A percentile compares a stretch with the other conserved stretches of the same genome.
These are phyloP conservation scores for Xanthoconium purpureum DNA, from an alignment of 768 basidiomycete genomes.

Conservation along the genomic window DNA sequence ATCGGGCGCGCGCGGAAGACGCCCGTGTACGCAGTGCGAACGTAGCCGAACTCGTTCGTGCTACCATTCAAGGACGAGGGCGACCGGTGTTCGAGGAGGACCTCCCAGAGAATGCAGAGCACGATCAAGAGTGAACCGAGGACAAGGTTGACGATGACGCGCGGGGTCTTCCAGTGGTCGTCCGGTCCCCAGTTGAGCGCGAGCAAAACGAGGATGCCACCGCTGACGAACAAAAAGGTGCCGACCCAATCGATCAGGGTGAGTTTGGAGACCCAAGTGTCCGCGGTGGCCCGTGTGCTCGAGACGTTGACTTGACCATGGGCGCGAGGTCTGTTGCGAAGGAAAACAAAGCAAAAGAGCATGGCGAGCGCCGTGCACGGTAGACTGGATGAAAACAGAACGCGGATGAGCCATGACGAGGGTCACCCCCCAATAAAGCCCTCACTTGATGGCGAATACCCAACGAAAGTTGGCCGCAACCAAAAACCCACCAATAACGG, in stretches of 20 bases:
- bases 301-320: constrained; percentile 11
- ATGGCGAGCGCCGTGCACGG: constrained; percentile 38
- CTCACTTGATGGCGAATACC: constrained; percentile 57
- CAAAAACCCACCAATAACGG: constrained; percentile 42
- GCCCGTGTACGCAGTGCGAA: constrained; percentile 9
- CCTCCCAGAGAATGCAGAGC: constrained; percentile 43
- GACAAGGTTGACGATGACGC: constrained; percentile 46
- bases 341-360: constrained; percentile 39
- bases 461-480: constrained; percentile 44
- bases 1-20: constrained; percentile 38
- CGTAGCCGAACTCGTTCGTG: not conserved
- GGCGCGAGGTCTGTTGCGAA: constrained; percentile 30
- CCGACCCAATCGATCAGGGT: constrained; percentile 47
- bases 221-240: constrained; percentile 40
- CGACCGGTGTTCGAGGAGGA: constrained; percentile 33
- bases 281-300: not conserved
- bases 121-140: constrained; percentile 43
- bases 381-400: constrained; percentile 29
- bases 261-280: constrained; percentile 29
- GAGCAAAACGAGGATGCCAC: constrained; percentile 46
- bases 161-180: constrained; percentile 38
- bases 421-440: not conserved
- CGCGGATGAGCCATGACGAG: not conserved
- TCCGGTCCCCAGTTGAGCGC: constrained; percentile 52
- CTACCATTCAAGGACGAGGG: not conserved